Evolutionary conservation across 164 flowering plant species (phyloP), one percentile per base, ranked within the genome.

Genomic region (Tinospora cordifolia): DNA sequence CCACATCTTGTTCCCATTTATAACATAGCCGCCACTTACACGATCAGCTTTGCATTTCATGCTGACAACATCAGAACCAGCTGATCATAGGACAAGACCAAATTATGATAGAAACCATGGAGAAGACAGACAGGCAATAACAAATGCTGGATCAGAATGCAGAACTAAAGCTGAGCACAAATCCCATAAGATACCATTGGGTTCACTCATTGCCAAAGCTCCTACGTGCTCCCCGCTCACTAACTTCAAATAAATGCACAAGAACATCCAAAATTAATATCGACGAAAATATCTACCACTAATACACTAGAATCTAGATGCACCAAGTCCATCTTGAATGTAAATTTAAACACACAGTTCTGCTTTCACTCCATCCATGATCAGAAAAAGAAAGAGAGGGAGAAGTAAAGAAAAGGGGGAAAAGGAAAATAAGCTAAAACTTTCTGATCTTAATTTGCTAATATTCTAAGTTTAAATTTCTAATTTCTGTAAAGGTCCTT

Each of bases 1-100:
- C 99, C 99, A 95, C 99, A 95, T 95, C 80, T 95, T 95, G 83
- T 92, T 95, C 68, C 99, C 99, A 80, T 92, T 92, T 38, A 95
- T 72, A 74, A 95, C 51, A 76, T 91, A 95, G 65, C 98, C 98
- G 8, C 95, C 98, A 77, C 91, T 87, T 65, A 87, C 93, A 57
- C 85, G 88, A 67, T 90, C 98, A 82, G 98, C 98, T 83, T 84
- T 92, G 87, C 98, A 92, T 75, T 92, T 95, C 99, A 95, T 95
- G 81, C 99, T 84, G 64, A 92, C 97, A 76, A 92, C 98, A 83
- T 95, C 99, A 69, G 99, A 95, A 21, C 99, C 99, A 90, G 99
- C 99, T 95, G 86, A 34, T 75, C 75, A 78, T 22, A 72, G 44
- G 21, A 64, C 47, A 60, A 36, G 62, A n/a, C n/a, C 10, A 25